phyloP scores from a whole-genome alignment of 2,329 filamentous ascomycete genomes.

The Penicillium rolfsii region DNA sequence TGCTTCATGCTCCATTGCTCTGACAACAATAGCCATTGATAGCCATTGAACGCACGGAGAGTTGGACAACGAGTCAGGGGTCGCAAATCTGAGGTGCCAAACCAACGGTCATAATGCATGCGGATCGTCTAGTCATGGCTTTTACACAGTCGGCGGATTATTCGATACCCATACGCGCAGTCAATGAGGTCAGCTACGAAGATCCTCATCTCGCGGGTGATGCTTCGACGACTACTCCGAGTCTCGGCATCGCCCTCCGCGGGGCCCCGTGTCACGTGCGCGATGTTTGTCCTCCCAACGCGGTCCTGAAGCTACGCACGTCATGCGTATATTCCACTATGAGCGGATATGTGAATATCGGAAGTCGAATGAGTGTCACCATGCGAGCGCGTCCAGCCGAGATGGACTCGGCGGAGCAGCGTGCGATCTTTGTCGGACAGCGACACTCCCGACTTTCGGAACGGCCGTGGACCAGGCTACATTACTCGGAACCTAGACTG shows the following conservation, averaged over 20 bases:
- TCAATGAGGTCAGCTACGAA: no score
- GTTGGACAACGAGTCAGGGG: neutral
- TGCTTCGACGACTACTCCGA: neutral
- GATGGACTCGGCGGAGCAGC: neutral
- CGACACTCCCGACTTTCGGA: conserved; percentile 9
- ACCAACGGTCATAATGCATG: neutral
- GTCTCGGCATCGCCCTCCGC: neutral
- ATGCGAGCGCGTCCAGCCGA: conserved; percentile 1
- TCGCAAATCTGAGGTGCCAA: neutral
- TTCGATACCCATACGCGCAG: no score
- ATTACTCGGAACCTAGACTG: neutral
- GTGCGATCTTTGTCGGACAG: conserved; percentile 9
- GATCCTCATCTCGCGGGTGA: neutral
- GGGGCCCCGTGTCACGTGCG: neutral
- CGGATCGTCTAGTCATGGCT: no score
- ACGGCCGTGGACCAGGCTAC: neutral
- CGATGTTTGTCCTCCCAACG: neutral
- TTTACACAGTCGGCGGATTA: no score
- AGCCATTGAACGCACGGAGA: neutral
- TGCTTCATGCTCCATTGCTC: neutral
- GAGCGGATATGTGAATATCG: no score
- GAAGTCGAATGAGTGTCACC: neutral
- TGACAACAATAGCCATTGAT: no score
- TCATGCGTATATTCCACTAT: neutral
- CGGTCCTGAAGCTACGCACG: neutral